Evolutionary conservation across 495 filamentous ascomycete genomes (phyloP), one percentile per base, ranked within the genome.

Genomic region (Penicillium fimorum): DNA sequence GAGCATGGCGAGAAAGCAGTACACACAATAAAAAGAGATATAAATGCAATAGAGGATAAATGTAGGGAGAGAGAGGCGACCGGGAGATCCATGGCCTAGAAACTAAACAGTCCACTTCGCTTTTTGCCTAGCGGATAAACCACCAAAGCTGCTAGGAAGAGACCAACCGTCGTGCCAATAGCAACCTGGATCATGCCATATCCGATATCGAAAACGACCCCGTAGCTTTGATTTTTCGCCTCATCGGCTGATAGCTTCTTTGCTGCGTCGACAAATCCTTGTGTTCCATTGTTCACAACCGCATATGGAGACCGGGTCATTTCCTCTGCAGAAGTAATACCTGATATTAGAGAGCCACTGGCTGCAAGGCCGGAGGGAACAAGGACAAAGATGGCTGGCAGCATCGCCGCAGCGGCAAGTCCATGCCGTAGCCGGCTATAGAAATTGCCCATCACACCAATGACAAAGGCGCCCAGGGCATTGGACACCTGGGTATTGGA

Each of bases 351-450:
- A 10, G 86, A 90, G 2, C 93, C 93, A 30, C 84, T 84, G 5
- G 91, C 91, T 1, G 94, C 90, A 12, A 98, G 79, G 4, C 92
- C 93, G 13, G 87, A 91, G 3, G 93, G 93, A 5, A 98, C 94
- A 50, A 94, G 89, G 5, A 98, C 93, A 62, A 96, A 96, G 58
- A 98, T 96, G 5, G 90, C 93, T 1, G 93, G 93, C 1, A 97
- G 73, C 74, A 98, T 88, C 7, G 90, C 88, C 1, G 90, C 90
- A 1, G 92, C 92, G 0, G 93, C 92, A 13, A 96, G 79, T 2
- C 90, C 91, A 65, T 94, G 87, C 51, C 87, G 80, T n/a, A 92
- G 62, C 12, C 94, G 82, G 8, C 89, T 89, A 74, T 97, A 96
- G 8, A 95, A 66, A 68, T 97, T 97, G 11, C 90, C 93, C 41